phyloP scores from a whole-genome alignment of 495 filamentous ascomycete species.

The Cenococcum geophilum region DNA sequence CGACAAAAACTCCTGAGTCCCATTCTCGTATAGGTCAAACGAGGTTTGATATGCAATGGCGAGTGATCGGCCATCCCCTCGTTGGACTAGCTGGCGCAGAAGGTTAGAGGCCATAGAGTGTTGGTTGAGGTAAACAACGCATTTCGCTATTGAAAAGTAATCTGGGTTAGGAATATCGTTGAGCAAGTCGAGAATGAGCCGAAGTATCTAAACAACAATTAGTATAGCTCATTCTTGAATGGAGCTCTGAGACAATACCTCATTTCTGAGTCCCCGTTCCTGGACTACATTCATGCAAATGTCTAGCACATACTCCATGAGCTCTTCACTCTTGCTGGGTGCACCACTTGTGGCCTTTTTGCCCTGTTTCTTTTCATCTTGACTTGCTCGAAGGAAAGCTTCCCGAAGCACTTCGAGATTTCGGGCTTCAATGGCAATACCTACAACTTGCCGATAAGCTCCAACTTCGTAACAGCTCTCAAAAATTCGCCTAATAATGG shows the following conservation, averaged over 20 bases:
- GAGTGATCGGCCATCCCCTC: slow-evolving; percentile 67
- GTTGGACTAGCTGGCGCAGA: slow-evolving; percentile 71
- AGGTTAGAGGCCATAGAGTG: slow-evolving; percentile 87
- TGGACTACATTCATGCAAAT: slow-evolving; percentile 98
- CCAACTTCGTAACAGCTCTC: slow-evolving; percentile 81
- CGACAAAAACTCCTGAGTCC: slow-evolving; percentile 90
- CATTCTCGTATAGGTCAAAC: slow-evolving; percentile 96
- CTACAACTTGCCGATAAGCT: slow-evolving; percentile 94
- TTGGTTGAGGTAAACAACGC: slow-evolving; percentile 92
- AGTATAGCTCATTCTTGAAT: not conserved
- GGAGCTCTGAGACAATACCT: slow-evolving; percentile 46
- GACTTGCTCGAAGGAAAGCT: slow-evolving; percentile 73
- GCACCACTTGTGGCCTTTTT: slow-evolving; percentile 33
- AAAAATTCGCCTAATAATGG: slow-evolving; percentile 80
- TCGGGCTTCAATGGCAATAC: slow-evolving; percentile 93
- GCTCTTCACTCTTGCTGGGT: slow-evolving; percentile 61
- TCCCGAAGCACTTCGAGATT: slow-evolving; percentile 83
- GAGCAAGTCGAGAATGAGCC: slow-evolving; percentile 79
- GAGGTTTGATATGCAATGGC: slow-evolving; percentile 95
- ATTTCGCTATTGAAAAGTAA: slow-evolving; percentile 97
- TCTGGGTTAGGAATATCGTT: slow-evolving; percentile 86
- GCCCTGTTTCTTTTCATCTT: slow-evolving; percentile 69
- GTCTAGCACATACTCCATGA: slow-evolving; percentile 92
- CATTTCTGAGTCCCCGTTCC: slow-evolving; percentile 77
- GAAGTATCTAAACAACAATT: slow-evolving; percentile 59